Base-by-base conservation (phyloP, 1,284 basidiomycete species). In the Sphaerobolus stellatus region DNA sequence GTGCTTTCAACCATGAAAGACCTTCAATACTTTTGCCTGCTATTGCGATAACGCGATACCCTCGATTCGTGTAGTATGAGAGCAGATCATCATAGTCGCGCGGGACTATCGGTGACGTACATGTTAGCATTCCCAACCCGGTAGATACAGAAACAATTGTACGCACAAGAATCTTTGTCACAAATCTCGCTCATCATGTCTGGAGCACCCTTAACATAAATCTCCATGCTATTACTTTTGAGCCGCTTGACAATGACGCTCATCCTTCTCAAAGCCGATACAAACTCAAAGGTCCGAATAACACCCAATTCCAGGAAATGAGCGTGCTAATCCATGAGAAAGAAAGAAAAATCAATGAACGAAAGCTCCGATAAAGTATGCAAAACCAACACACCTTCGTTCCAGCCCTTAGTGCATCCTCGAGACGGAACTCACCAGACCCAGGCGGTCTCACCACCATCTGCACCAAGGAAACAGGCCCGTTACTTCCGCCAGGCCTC, bases 121-220 rank as follows among this genome's bases (percentile, higher is more conserved):
- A 48, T 34, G 20, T 8, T 33, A 28, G 7, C 46, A 48, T 9
- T 14, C 18, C 41, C 45, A 31, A 43, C 56, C 55, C 58, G 20
- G 33, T 34, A 51, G 41, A 45, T 36, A 58, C 45, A 46, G n/a
- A 41, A 33, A 40, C 48, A 44, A 24, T 52, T 29, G 24, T 2
- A 77, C 92, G 64, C 64, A 95, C 94, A 88, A 14, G 93, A 91
- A 49, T 88, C 82, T 58, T 80, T 87, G 56, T 94, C 88, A 68
- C 95, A 98, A 56, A 99, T 98, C 45, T 97, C 95, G 2, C 76
- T 71, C 94, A 99, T 99, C 53, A 97, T 92, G 70, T 99, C 97
- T 0, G 97, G 97, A 1, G 97, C 97, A 22, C 97, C 97, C 70
- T 99, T 99, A 67, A 96, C 95, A 68, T 98, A 99, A 7, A 98